Evolutionary conservation across 257 asterid species (phyloP).

Genomic region (Gentiana macrophylla): DNA sequence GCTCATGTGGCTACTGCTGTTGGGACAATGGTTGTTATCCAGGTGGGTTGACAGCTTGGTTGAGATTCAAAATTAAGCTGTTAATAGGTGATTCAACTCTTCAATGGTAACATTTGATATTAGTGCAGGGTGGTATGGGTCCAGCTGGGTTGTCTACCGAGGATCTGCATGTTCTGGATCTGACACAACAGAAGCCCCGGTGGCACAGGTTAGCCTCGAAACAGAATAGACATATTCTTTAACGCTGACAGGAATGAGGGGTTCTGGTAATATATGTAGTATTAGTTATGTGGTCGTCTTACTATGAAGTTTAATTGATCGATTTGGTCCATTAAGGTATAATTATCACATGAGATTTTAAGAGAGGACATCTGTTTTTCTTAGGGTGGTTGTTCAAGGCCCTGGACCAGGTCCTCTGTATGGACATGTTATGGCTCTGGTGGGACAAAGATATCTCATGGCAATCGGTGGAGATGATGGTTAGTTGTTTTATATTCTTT

Average conservation of each 20-base stretch:
- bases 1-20: slow-evolving; percentile 99
- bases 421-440: slow-evolving; percentile 99
- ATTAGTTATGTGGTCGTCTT: too few species aligned
- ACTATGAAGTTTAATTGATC: background rate
- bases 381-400: slow-evolving; percentile 97
- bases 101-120: background rate
- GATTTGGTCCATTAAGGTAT: background rate
- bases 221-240: slow-evolving; percentile 1
- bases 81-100: too few species aligned
- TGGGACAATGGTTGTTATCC: slow-evolving; percentile 99
- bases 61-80: slow-evolving; percentile 10
- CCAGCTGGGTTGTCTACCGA: slow-evolving; percentile 98
- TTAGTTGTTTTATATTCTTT: slow-evolving; percentile 23
- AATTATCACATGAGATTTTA: background rate
- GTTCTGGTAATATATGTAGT: background rate
- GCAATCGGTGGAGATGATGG: slow-evolving; percentile 99
- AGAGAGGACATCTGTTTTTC: slow-evolving; percentile 2
- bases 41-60: slow-evolving; percentile 36
- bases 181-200: slow-evolving; percentile 88
- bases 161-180: slow-evolving; percentile 97
- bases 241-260: background rate
- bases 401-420: slow-evolving; percentile 99
- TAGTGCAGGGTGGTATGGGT: slow-evolving; percentile 94
- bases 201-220: slow-evolving; percentile 77
- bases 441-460: slow-evolving; percentile 98